phyloP scores from a whole-genome alignment of 2,329 filamentous ascomycete species.

The Ilyonectria robusta region DNA sequence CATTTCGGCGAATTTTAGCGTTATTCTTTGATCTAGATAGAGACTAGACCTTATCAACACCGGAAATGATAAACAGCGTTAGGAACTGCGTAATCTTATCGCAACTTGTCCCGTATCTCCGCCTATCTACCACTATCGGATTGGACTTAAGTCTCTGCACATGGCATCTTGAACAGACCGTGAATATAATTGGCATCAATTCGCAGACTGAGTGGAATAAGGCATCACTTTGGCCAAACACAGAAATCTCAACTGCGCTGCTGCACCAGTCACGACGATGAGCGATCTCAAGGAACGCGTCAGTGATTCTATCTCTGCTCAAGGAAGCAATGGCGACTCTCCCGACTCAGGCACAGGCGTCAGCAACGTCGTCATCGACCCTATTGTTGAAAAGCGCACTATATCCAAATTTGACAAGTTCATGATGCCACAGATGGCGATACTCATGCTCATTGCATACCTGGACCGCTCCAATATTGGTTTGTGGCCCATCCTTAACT shows the following conservation, averaged over 20 bases:
- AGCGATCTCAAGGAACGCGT: constrained; percentile 1
- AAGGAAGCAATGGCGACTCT: not conserved
- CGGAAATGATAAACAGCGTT: not conserved
- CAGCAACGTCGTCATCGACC: not conserved
- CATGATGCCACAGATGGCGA: constrained; percentile 46
- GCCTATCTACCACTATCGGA: not conserved
- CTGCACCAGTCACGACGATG: not conserved
- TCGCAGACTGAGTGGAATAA: not conserved
- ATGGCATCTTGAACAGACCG: not conserved
- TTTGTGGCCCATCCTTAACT: not conserved
- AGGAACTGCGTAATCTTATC: not conserved
- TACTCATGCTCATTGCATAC: constrained; percentile 45
- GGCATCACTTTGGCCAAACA: not conserved
- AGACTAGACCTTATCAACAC: not conserved
- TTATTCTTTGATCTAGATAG: not conserved
- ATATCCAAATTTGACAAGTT: constrained; percentile 48
- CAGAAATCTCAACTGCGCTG: not conserved
- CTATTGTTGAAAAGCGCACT: constrained; percentile 21
- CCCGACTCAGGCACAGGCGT: constrained; percentile 1
- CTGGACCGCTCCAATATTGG: constrained; percentile 49
- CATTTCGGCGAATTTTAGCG: constrained; percentile 2
- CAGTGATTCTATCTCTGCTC: not conserved
- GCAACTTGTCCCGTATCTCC: not conserved
- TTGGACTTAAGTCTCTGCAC: not conserved
- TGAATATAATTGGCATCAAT: not conserved